Evolutionary conservation across 2,329 filamentous ascomycete genomes (phyloP), one percentile per base, ranked within the genome.

Genomic region (Didymella pomorum): DNA sequence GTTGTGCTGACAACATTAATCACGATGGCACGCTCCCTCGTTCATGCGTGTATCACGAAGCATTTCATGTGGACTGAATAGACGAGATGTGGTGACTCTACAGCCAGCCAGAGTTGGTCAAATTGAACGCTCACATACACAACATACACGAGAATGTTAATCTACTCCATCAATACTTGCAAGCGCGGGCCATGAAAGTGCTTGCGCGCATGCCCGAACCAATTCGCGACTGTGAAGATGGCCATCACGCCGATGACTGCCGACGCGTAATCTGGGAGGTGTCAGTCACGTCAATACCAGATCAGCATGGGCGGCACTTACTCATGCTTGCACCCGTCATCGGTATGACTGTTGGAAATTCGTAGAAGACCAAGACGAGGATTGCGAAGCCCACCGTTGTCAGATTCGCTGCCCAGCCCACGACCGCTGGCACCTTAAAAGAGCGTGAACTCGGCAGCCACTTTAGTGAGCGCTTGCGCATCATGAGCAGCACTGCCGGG

Each of bases 311-410:
- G 25, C 11, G 3, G 6, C 10, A 51, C 63, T 63, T 59, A 75
- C 71, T 74, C 72, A 75, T 75, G 45, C 66, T 71, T 2, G 54
- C 65, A 7, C 65, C 70, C 11, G 61, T 68, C 2, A 71, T 68
- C 1, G 71, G 71, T 31, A 67, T 52, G n/a, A 48, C 50, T 8
- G 68, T 60, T 3, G 73, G 73, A 28, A 77, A 73, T 48, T 64
- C 52, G 56, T 72, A 77, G 52, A 75, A 76, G 7, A 75, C 33
- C 6, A 73, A 55, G 14, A 63, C 64, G 18, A 75, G 33, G 4
- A 70, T 25, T 1, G 65, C 62, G 14, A 70, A 71, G 1, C 46
- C 44, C 1, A 76, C 61, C 2, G 70, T 74, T 0, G 61, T 55
- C 2, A 69, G 9, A 52, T 76, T 76, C 3, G 60, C 63, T 0